A percentile compares a stretch with the other conserved stretches of the same genome.
These are phyloP conservation scores for Epichloe coenophiala DNA, from an alignment of 2,329 filamentous ascomycete species.

Conservation along the genomic window DNA sequence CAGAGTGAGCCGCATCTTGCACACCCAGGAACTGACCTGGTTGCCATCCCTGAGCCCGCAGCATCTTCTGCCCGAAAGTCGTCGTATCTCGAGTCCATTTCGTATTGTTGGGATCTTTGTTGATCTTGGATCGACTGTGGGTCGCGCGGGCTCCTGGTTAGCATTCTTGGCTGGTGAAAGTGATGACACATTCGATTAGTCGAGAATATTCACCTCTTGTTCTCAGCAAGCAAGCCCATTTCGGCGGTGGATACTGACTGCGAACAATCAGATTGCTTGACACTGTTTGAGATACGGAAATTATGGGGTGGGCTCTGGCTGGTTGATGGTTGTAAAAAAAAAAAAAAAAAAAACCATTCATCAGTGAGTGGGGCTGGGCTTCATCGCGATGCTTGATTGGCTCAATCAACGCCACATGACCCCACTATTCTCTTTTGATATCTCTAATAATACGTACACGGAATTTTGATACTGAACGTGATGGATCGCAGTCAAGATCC, in stretches of 20 bases:
- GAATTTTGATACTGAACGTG: too few species aligned
- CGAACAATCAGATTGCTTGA: not conserved
- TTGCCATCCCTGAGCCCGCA: constrained; percentile 80
- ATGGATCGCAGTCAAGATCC: not conserved
- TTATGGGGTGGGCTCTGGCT: not conserved
- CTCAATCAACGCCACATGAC: too few species aligned
- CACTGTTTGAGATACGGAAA: not conserved
- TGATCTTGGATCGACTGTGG: constrained; percentile 49
- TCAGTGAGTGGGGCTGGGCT: not conserved
- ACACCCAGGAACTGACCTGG: constrained; percentile 75
- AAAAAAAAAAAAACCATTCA: not conserved
- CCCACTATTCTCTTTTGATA: not conserved
- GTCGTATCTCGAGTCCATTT: constrained; percentile 74
- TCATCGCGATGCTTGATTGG: constrained; percentile 1
- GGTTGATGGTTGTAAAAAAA: not conserved
- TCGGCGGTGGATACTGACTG: constrained; percentile 7
- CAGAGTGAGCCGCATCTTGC: constrained; percentile 58
- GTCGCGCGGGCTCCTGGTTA: not conserved
- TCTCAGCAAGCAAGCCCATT: constrained; percentile 25
- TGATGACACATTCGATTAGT: too few species aligned
- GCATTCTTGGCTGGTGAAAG: not conserved
- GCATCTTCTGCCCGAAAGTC: constrained; percentile 80
- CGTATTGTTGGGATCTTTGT: constrained; percentile 89
- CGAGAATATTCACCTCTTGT: constrained; percentile 16
- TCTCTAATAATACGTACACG: too few species aligned